phyloP scores from a whole-genome alignment of 345 rosid species.

The Noccaea caerulescens region DNA sequence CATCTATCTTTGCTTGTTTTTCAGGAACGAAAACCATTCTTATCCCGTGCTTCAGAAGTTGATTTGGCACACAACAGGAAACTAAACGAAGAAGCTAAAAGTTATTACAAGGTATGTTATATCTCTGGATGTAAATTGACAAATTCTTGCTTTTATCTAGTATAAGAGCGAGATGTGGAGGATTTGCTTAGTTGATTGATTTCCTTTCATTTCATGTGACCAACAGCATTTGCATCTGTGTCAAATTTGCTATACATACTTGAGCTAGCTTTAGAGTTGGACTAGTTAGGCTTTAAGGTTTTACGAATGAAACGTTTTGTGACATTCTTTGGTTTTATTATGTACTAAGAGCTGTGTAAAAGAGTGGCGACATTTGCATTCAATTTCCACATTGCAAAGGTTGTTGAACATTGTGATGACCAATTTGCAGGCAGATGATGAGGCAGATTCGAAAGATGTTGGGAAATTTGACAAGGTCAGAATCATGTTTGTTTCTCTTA shows the following conservation, averaged over 20 bases:
- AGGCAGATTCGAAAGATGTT: conserved; percentile 48
- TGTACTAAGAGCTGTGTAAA: not conserved
- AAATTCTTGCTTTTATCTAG: not conserved
- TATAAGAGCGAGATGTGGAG: not conserved
- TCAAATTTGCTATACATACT: not conserved
- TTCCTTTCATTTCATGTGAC: not conserved
- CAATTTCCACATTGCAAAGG: not conserved
- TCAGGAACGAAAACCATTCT: conserved; percentile 66
- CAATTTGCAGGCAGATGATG: conserved; percentile 48
- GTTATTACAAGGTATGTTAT: conserved; percentile 32
- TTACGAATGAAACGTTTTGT: not conserved
- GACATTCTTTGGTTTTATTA: not conserved
- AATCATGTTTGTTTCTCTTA: not conserved
- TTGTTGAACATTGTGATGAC: conserved; percentile 22
- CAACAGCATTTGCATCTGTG: not conserved
- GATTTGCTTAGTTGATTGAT: not conserved
- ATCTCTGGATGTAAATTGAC: not conserved
- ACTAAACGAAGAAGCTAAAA: conserved; percentile 34
- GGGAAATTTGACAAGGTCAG: conserved; percentile 46
- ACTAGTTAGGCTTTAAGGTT: conserved; percentile 14
- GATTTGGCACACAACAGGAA: conserved; percentile 33
- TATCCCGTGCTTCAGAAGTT: conserved; percentile 47
- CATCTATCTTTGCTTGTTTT: conserved; percentile 11
- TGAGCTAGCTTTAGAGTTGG: conserved; percentile 16
- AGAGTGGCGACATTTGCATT: conserved; percentile 5